Conservation (phyloP, 2,329 filamentous ascomycete genomes). For the Fusarium pseudonygamai region DNA sequence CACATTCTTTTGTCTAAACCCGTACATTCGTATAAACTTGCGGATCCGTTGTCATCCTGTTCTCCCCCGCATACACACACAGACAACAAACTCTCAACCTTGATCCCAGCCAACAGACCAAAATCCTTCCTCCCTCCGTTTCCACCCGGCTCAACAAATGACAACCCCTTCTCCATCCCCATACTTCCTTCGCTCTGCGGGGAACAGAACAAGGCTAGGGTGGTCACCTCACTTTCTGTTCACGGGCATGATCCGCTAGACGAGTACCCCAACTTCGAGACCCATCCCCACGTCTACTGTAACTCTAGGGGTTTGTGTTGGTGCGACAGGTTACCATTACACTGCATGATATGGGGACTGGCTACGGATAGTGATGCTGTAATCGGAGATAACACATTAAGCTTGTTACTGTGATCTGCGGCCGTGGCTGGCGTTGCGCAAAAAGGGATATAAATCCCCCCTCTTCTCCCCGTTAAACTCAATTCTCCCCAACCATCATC, state of each 20-base stretch:
- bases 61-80: slow-evolving; percentile 6
- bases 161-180: not conserved
- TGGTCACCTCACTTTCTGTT: slow-evolving; percentile 10
- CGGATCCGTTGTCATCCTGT: not conserved
- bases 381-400: slow-evolving; percentile 6
- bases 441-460: slow-evolving; percentile 14
- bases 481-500: not conserved
- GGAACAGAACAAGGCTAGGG: slow-evolving; percentile 15
- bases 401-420: slow-evolving; percentile 1
- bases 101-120: not conserved
- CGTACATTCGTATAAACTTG: not conserved
- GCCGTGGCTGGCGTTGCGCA: not conserved
- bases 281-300: slow-evolving; percentile 33
- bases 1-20: not conserved
- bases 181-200: not conserved
- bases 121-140: slow-evolving; percentile 18
- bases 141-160: slow-evolving; percentile 10
- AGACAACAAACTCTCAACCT: not conserved
- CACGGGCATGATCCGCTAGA: slow-evolving; percentile 16
- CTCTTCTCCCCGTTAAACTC: not conserved
- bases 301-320: slow-evolving; percentile 5
- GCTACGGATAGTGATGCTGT: not conserved
- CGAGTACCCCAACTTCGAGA: slow-evolving; percentile 33
- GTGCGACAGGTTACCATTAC: slow-evolving; percentile 8
- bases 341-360: not conserved